Conservation (phyloP, 208 protist species). For the Trypanosoma platydactyli region DNA sequence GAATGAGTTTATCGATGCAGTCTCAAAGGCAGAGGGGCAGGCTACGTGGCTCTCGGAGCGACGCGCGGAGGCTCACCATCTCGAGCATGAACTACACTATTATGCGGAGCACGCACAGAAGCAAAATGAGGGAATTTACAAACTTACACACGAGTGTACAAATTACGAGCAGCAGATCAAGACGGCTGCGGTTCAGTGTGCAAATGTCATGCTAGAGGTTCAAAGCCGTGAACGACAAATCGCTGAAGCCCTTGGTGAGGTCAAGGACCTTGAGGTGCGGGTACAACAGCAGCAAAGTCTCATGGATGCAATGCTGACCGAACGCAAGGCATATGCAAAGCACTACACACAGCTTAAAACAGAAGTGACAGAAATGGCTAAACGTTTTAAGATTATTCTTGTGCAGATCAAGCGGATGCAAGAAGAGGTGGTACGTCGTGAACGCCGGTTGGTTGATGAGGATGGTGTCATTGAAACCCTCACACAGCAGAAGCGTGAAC, state of each 20-base stretch:
- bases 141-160: constrained; percentile 88
- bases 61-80: constrained; percentile 75
- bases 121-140: constrained; percentile 83
- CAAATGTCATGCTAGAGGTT: constrained; percentile 89
- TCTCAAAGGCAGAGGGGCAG: constrained; percentile 61
- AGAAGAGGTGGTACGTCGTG: constrained; percentile 91
- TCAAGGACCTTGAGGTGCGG: constrained; percentile 62
- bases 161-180: constrained; percentile 76
- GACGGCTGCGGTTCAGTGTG: constrained; percentile 56
- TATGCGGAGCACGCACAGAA: constrained; percentile 88
- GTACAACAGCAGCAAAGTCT: constrained; percentile 71
- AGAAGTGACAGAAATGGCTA: constrained; percentile 93
- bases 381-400: constrained; percentile 94
- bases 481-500: constrained; percentile 47
- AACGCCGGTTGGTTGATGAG: constrained; percentile 53
- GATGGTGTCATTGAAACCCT: constrained; percentile 45
- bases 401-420: constrained; percentile 91
- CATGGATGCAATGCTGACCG: constrained; percentile 93
- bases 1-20: constrained; percentile 65
- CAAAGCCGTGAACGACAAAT: constrained; percentile 80
- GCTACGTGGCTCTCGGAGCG: constrained; percentile 79
- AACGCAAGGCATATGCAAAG: constrained; percentile 97
- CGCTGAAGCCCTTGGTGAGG: constrained; percentile 77
- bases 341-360: constrained; percentile 94
- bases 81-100: constrained; percentile 85